phyloP scores from a whole-genome alignment of 192 early-diverging fungal species.

The Gamsiella multidivaricata region DNA sequence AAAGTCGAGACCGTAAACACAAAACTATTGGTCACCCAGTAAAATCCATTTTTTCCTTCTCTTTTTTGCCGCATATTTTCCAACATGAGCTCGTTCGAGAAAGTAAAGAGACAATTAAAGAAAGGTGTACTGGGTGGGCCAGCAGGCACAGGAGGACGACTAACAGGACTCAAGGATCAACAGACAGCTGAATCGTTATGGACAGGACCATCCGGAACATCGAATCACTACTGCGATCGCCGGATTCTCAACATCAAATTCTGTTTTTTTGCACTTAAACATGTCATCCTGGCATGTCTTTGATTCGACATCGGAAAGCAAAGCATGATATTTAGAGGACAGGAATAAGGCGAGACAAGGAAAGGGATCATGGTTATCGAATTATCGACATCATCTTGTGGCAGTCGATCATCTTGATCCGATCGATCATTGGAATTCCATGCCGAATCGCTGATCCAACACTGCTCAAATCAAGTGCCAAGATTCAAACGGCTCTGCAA shows the following conservation, averaged over 20 bases:
- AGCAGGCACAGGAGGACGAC: background rate
- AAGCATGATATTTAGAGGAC: background rate
- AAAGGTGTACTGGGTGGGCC: background rate
- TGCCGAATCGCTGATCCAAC: conserved; percentile 17
- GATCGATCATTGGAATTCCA: conserved; percentile 8
- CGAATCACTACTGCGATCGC: too few species aligned
- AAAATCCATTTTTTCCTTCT: conserved; percentile 44
- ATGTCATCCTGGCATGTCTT: too few species aligned
- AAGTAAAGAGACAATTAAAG: conserved; percentile 40
- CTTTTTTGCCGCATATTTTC: conserved; percentile 53
- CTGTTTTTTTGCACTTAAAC: too few species aligned
- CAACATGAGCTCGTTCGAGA: conserved; percentile 58
- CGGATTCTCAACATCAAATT: too few species aligned
- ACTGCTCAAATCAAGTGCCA: too few species aligned
- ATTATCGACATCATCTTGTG: background rate
- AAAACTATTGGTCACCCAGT: conserved; percentile 21
- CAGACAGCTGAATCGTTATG: background rate
- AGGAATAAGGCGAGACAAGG: background rate
- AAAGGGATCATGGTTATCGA: background rate
- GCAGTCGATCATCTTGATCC: background rate
- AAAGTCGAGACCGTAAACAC: background rate
- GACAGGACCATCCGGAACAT: conserved; percentile 7
- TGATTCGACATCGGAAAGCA: background rate
- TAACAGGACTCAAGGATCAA: background rate
- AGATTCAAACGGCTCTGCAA: too few species aligned